These are phyloP conservation scores for Coemansia javaensis DNA, from an alignment of 192 early-diverging fungal genomes.

Conservation along the genomic window DNA sequence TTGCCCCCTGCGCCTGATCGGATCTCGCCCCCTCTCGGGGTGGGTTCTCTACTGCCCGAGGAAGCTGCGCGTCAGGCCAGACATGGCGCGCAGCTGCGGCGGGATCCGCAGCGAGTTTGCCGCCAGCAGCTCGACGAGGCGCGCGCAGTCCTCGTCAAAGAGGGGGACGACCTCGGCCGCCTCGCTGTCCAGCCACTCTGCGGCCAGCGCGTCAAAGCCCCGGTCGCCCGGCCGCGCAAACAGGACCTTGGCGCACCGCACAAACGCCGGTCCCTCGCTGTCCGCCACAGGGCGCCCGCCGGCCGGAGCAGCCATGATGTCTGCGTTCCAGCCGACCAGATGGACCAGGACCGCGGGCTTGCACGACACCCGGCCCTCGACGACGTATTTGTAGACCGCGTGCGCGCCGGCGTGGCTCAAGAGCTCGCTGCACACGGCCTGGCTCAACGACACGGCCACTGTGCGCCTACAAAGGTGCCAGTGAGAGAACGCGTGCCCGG, in stretches of 20 bases:
- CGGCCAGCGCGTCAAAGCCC: conserved; percentile 18
- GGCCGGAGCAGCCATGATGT: conserved; percentile 13
- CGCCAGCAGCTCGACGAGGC: conserved; percentile 7
- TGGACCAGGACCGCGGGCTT: conserved; percentile 28
- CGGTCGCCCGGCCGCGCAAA: conserved; percentile 3
- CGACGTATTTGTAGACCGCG: conserved; percentile 44
- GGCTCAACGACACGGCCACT: conserved; percentile 12
- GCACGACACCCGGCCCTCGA: conserved; percentile 35
- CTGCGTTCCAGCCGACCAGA: conserved; percentile 45
- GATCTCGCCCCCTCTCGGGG: neutral
- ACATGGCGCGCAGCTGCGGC: conserved; percentile 28
- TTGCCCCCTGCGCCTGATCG: neutral
- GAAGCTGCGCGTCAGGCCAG: conserved; percentile 37
- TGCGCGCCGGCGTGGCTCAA: conserved; percentile 41
- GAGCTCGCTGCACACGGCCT: conserved; percentile 31
- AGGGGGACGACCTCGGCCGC: conserved; percentile 32
- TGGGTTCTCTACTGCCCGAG: conserved; percentile 1
- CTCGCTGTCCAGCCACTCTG: conserved; percentile 22
- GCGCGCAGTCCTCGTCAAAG: conserved; percentile 28
- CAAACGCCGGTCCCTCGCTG: conserved; percentile 2
- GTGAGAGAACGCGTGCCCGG: no score
- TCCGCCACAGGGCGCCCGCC: neutral
- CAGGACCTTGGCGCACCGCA: conserved; percentile 27
- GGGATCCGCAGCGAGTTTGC: conserved; percentile 28
- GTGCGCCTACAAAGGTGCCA: conserved; percentile 1